Conservation (phyloP, 768 basidiomycete genomes). For the Pholiota molesta region DNA sequence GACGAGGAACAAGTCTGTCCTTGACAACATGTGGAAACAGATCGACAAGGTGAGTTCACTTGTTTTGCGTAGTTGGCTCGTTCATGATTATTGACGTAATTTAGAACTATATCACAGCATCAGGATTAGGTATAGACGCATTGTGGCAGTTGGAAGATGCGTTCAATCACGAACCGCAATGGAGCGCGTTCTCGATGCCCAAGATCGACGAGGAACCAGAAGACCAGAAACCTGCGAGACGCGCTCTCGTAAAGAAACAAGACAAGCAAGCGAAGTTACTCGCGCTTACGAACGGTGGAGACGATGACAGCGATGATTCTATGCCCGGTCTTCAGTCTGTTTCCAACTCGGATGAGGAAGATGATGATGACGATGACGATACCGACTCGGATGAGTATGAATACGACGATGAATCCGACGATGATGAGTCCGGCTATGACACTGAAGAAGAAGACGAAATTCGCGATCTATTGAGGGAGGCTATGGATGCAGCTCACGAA, state of each 20-base stretch:
- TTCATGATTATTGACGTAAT: not conserved
- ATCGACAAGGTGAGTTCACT: slow-evolving; percentile 55
- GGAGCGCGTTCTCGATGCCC: slow-evolving; percentile 50
- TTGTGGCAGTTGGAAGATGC: slow-evolving; percentile 66
- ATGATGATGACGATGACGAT: slow-evolving; percentile 43
- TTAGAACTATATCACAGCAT: slow-evolving; percentile 42
- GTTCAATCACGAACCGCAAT: slow-evolving; percentile 57
- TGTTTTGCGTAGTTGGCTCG: not conserved
- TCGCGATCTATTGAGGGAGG: slow-evolving; percentile 63
- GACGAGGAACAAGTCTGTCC: slow-evolving; percentile 48
- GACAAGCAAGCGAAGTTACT: slow-evolving; percentile 44
- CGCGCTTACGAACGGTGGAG: slow-evolving; percentile 50
- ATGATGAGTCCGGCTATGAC: slow-evolving; percentile 49
- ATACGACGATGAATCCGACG: slow-evolving; percentile 40
- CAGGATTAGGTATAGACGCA: slow-evolving; percentile 58
- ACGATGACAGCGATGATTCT: slow-evolving; percentile 43
- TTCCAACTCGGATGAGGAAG: slow-evolving; percentile 59
- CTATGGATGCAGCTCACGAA: slow-evolving; percentile 69
- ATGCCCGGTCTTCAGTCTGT: slow-evolving; percentile 73
- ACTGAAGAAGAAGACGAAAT: slow-evolving; percentile 72
- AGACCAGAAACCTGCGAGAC: slow-evolving; percentile 26
- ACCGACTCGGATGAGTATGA: slow-evolving; percentile 38
- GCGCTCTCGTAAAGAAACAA: slow-evolving; percentile 24
- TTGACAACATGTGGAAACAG: slow-evolving; percentile 66
- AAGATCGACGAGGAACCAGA: slow-evolving; percentile 30